Base-by-base conservation (phyloP, 1,284 basidiomycete species). In the Melampsora larici-populina region DNA sequence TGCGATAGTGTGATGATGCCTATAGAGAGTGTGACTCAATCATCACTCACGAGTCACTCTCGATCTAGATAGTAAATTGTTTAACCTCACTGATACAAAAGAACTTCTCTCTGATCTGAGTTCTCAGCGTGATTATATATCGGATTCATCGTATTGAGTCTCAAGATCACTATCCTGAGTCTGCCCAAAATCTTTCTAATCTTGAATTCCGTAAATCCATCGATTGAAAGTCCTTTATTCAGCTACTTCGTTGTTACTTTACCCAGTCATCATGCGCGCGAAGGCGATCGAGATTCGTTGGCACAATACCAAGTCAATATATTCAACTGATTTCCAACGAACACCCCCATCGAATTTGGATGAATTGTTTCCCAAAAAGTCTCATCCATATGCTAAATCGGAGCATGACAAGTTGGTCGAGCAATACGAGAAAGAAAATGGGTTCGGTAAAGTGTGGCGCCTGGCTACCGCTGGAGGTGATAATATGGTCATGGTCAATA, bases 381-480 rank as follows among this genome's bases (percentile, higher is more conserved):
- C 48, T 80, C 78, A 31, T 58, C 69, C 67, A 4, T 70, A 74
- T 33, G 51, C 70, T n/a, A 58, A 73, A 46, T 43, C 31, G 40
- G 79, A 80, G 68, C 69, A 73, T 24, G 73, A 77, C 63, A 58
- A 79, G 58, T 17, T 78, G 76, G 58, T 74, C 70, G 17, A 80
- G 68, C 49, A 78, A 79, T 21, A 73, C 49, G 62, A 80, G 81
- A 0, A 80, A 81, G 31, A 79, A 81, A 46, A 80, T 80, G 66
- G 82, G 84, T 24, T 85, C 84, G 17, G 85, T 84, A 3, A 85
- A 86, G 78, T 87, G 70, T 98, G 97, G 87, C 88, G 92, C 80
- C 86, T 99, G 11, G 96, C 95, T 0, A 98, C 97, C 0, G 94
- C 91, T 13, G 96, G 96, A 65, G 96, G 96, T 82, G 96, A 99